Evolutionary conservation across 495 filamentous ascomycete species (phyloP).

Genomic region (Astrothelium subdiscretum): DNA sequence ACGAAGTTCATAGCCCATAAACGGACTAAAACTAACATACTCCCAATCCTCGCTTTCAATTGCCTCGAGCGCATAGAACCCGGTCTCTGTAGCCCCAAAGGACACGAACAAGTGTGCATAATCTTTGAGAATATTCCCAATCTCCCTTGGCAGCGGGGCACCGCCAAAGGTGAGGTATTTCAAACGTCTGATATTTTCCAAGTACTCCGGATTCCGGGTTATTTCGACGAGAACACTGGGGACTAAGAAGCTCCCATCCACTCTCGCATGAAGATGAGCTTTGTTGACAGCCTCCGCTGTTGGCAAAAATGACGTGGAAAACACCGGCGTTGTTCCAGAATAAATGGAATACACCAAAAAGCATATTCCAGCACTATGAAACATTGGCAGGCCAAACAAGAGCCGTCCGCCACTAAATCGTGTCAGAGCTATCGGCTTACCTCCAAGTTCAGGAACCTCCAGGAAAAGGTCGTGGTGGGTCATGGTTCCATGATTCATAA

Average conservation of each 20-base stretch:
- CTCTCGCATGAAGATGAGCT: not conserved
- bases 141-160: not conserved
- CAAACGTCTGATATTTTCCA: not conserved
- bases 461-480: not conserved
- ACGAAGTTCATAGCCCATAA: not conserved
- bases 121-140: not conserved
- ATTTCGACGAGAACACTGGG: not conserved
- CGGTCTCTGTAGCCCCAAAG: not conserved
- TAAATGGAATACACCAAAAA: not conserved
- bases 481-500: not conserved
- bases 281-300: not conserved
- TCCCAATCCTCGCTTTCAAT: not conserved
- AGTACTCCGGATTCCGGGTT: not conserved
- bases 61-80: not conserved
- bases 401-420: not conserved
- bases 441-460: not conserved
- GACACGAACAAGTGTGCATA: not conserved
- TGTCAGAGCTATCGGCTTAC: not conserved
- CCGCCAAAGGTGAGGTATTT: not conserved
- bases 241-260: not conserved
- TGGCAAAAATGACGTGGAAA: not conserved
- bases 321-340: not conserved
- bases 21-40: not conserved
- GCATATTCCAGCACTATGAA: not conserved
- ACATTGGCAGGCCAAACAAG: not conserved